Evolutionary conservation across 768 basidiomycete genomes (phyloP).

Genomic region (Boletus sp.): DNA sequence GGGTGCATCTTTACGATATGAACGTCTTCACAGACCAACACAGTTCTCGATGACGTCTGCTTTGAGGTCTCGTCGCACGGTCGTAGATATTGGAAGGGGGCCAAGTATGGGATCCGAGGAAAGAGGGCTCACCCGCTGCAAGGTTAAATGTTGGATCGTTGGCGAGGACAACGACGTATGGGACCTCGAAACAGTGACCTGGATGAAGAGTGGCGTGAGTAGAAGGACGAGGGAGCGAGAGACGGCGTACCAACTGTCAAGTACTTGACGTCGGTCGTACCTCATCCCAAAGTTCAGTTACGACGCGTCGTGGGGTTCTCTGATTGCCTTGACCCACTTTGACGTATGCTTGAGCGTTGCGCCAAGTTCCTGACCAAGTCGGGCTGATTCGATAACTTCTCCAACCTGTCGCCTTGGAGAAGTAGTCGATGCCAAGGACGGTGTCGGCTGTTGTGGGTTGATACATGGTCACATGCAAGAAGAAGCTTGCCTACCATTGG

Average conservation of each 20-base stretch:
- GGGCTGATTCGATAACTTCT: constrained; percentile 38
- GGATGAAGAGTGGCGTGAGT: background rate
- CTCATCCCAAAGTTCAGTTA: background rate
- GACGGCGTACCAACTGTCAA: constrained; percentile 40
- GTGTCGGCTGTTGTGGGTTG: constrained; percentile 35
- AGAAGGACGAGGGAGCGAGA: background rate
- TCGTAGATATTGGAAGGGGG: constrained; percentile 36
- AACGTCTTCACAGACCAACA: constrained; percentile 38
- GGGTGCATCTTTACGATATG: background rate
- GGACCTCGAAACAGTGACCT: constrained; percentile 63
- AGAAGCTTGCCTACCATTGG: constrained; percentile 42
- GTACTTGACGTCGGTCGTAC: constrained; percentile 37
- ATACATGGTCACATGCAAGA: too few species aligned
- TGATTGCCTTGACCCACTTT: constrained; percentile 52
- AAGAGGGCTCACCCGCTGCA: constrained; percentile 39
- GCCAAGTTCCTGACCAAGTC: constrained; percentile 43
- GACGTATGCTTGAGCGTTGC: constrained; percentile 40
- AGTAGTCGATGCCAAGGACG: constrained; percentile 62
- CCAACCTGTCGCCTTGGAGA: constrained; percentile 57
- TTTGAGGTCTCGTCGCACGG: constrained; percentile 30
- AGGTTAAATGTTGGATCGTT: constrained; percentile 40
- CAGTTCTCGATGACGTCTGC: constrained; percentile 47
- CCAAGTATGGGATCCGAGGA: background rate
- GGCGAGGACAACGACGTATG: constrained; percentile 47
- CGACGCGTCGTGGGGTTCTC: constrained; percentile 27